Evolutionary conservation across 2,329 filamentous ascomycete species (phyloP), one percentile per base, ranked within the genome.

Genomic region (Aspergillus pseudonomiae): DNA sequence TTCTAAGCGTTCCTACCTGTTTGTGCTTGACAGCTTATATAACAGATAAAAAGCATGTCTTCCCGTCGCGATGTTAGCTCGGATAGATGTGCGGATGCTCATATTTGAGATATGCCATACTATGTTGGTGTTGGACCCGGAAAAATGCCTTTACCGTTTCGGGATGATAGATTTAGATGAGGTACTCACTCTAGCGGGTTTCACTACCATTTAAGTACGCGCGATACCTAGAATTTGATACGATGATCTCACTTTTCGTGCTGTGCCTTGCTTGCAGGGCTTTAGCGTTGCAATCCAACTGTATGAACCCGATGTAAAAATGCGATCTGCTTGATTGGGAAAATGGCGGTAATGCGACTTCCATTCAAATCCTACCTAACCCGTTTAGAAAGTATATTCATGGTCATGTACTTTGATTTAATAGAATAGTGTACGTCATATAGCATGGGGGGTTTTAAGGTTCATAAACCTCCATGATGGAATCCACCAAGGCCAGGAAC

Each of bases 1-100:
- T 99, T 99, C 82, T 93, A 91, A 81, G 61, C 48, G 26, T 32
- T 12, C 3, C n/a, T 24, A 9, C 73, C 55, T 41, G 16, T 26
- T 43, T n/a, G 14, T 16, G 34, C 52, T 19, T 43, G 2, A 11
- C 41, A 9, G 41, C 41, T 30, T 26, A 55, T 28, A 26, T 26
- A 4, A 7, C 34, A 10, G 52, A 26, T 39, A 39, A 21, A n/a
- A 26, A 39, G 21, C 30, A 9, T 6, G 9, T 19, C 32, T 16
- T 10, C 21, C 34, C 14, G 52, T 11, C 6, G n/a, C n/a, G 32
- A 30, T 21, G 12, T 39, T 32, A 19, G 52, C n/a, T 36, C 34
- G 14, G 30, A 6, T 9, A 11, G 32, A 36, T 36, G 52, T 0
- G 14, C 32, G 21, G 12, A n/a, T 1, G n/a, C 26, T 24, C 28